Evolutionary conservation across 2,329 filamentous ascomycete species (phyloP), one percentile per base, ranked within the genome.

Genomic region (Trichoderma oligosporum): DNA sequence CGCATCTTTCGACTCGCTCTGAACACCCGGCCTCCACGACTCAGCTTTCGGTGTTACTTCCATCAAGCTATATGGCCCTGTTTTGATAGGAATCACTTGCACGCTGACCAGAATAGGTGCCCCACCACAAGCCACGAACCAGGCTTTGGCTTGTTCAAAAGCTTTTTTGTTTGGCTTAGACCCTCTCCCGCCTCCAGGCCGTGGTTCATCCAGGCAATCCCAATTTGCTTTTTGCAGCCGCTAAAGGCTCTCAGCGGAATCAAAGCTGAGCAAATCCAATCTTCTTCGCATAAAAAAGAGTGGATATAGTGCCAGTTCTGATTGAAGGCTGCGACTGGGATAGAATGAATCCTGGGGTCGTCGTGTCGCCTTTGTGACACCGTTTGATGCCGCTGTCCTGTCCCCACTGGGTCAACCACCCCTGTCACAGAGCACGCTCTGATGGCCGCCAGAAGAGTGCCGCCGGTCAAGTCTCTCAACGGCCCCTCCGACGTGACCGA

Each of bases 311-410:
- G 51, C 51, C 25, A 41, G 44, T 14, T n/a, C 45, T 49, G 52
- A 46, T 44, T 53, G 38, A 16, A 41, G 29, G 29, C 33, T 29
- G 42, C 31, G 44, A 57, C 56, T 38, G 46, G 48, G 49, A 47
- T 52, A 35, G 41, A 20, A 53, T 53, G 52, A 56, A 49, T 59
- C 58, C 53, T 56, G 45, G 52, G 45, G 57, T 57, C 29, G 57
- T 57, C 49, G 57, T 52, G 55, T 59, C 56, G 58, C 60, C 57
- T 55, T n/a, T 60, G 60, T 60, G 58, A 62, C 61, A 57, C 60
- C 58, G 58, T 63, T 61, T 60, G 56, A 57, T 59, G 58, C 49
- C 54, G 49, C 58, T 53, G 55, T 58, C 46, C 48, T 44, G 47
- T 57, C 60, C 54, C 58, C 55, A 60, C 58, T 62, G 56, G 58